phyloP scores from a whole-genome alignment of 2,329 filamentous ascomycete species.

The Coniochaeta sp. region DNA sequence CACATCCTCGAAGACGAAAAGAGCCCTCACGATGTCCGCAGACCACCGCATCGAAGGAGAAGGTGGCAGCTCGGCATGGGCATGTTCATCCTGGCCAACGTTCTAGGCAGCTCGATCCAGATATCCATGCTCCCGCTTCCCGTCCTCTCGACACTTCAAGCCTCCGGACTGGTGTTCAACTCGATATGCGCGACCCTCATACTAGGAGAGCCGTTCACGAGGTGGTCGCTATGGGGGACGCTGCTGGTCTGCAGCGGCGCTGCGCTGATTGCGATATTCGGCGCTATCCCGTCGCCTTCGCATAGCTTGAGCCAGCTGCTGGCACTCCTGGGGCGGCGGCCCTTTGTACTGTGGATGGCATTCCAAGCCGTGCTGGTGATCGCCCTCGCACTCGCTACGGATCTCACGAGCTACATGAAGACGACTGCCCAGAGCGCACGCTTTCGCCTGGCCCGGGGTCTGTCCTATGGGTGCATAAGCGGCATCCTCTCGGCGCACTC shows the following conservation, averaged over 20 bases:
- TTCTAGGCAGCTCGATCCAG: constrained; percentile 92
- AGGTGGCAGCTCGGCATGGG: constrained; percentile 97
- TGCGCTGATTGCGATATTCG: constrained; percentile 88
- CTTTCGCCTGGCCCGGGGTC: constrained; percentile 70
- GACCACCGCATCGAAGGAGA: constrained; percentile 82
- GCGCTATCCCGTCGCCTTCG: constrained; percentile 86
- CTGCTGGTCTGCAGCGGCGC: constrained; percentile 81
- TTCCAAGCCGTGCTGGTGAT: constrained; percentile 69
- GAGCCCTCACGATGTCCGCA: constrained; percentile 64
- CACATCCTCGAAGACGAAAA: constrained; percentile 98
- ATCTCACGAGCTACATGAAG: constrained; percentile 44
- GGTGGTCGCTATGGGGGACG: constrained; percentile 86
- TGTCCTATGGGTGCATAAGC: constrained; percentile 83
- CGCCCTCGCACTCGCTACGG: constrained; percentile 56
- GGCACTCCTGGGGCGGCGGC: constrained; percentile 60
- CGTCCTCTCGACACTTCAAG: constrained; percentile 90
- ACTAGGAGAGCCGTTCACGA: constrained; percentile 87
- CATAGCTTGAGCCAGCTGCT: constrained; percentile 82
- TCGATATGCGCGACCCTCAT: constrained; percentile 94
- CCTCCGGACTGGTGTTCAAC: constrained; percentile 95
- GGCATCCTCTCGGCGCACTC: constrained; percentile 92
- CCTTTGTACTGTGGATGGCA: constrained; percentile 86
- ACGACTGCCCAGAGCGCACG: constrained; percentile 53
- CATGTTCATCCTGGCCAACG: constrained; percentile 92
- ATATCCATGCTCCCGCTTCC: constrained; percentile 93